These are phyloP conservation scores for Eucalyptus sp. DNA, from an alignment of 345 rosid genomes.

Conservation along the genomic window DNA sequence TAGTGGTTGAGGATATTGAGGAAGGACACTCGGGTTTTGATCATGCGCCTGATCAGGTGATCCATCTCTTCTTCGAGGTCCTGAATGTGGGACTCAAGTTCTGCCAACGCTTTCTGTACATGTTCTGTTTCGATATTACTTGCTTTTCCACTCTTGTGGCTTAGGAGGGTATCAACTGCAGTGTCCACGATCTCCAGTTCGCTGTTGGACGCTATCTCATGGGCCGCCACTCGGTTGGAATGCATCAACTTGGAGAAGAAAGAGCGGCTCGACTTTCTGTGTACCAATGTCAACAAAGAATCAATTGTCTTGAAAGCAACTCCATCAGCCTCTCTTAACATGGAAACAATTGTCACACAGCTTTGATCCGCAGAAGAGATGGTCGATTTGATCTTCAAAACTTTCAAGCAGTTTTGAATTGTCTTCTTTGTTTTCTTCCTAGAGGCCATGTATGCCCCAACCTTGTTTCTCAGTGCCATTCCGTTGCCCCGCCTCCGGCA, in stretches of 20 bases:
- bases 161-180: slow-evolving; percentile 2
- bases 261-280: slow-evolving; percentile 14
- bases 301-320: slow-evolving; percentile 5
- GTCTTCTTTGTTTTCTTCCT: slow-evolving; percentile 30
- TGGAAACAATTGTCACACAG: background rate
- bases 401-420: slow-evolving; percentile 17
- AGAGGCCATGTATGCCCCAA: slow-evolving; percentile 24
- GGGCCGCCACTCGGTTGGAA: slow-evolving; percentile 1
- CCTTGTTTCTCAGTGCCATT: background rate
- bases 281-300: slow-evolving; percentile 23
- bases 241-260: slow-evolving; percentile 21
- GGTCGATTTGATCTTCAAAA: background rate
- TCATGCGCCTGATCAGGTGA: slow-evolving; percentile 19
- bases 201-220: slow-evolving; percentile 2
- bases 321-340: slow-evolving; percentile 16
- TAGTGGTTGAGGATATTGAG: slow-evolving; percentile 23
- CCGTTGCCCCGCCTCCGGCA: slow-evolving; percentile 1
- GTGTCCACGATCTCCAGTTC: slow-evolving; percentile 18
- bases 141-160: background rate
- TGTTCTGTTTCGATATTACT: background rate
- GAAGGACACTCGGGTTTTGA: slow-evolving; percentile 25
- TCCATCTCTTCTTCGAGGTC: slow-evolving; percentile 39
- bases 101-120: slow-evolving; percentile 6
- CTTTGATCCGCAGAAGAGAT: background rate
- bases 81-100: slow-evolving; percentile 22